Base-by-base conservation (phyloP, 768 basidiomycete genomes). In the Mycena floridula region DNA sequence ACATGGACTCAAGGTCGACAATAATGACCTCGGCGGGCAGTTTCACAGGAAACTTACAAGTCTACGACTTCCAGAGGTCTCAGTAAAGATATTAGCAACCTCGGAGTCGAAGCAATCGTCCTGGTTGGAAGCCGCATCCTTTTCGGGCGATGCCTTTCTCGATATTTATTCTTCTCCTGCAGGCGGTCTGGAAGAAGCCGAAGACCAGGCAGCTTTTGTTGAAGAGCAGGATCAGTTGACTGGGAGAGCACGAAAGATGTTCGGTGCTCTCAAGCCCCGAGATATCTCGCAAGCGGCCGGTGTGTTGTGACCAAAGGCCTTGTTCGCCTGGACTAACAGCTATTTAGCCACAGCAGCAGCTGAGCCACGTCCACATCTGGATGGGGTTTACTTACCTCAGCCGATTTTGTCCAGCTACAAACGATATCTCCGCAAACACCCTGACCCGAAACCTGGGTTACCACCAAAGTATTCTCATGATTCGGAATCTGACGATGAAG, bases 11-110 rank as follows among this genome's bases (percentile, higher is more conserved):
- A 66, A 65, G 23, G 51, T 89, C 15, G 79, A 88, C 45, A 78
- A 67, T 50, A 95, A 93, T 55, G 85, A 94, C 54, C 63, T 86
- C 21, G 83, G 85, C 2, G 81, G 86, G 13, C 69, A 74, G 23
- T 69, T 70, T 27, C 83, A 88, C 57, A 73, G 77, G 36, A 88
- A 76, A 53, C 68, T 82, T 26, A 76, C 75, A 4, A 80, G 74
- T 52, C 18, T 92, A 7, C 70, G 69, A 24, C 43, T 88, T 3
- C 85, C 87, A 7, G 49, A 63, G 13, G 60, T 73, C 4, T 62
- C 62, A 18, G 41, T 78, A 7, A 80, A 74, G 48, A 65, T 93
- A 25, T 56, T 79, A 38, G 66, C 67, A 16, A 61, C 61, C 7
- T 43, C 60, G 23, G 66, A 64, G 25, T 65, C 59, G 1, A 66